phyloP scores from a whole-genome alignment of 2,329 filamentous ascomycete genomes.

The Ophiosphaerella korrae region DNA sequence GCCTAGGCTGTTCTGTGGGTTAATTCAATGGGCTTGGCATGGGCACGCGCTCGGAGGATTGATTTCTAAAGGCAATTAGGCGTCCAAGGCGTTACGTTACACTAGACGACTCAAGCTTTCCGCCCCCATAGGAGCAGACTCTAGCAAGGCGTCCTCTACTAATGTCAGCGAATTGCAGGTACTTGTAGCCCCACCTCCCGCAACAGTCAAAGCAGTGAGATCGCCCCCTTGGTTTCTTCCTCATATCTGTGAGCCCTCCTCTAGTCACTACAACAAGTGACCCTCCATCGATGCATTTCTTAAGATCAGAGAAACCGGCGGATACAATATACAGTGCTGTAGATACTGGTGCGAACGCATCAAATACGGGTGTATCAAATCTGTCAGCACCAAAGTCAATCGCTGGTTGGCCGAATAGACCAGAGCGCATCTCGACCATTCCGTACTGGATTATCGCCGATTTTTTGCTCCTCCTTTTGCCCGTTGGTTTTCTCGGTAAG shows the following conservation, averaged over 20 bases:
- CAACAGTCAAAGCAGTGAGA: background rate
- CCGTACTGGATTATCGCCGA: constrained; percentile 4
- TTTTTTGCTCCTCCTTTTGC: constrained; percentile 1
- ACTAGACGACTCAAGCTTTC: too few species aligned
- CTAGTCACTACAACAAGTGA: background rate
- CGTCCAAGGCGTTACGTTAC: too few species aligned
- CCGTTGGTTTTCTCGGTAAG: constrained; percentile 3
- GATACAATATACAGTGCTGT: background rate
- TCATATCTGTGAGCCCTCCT: too few species aligned
- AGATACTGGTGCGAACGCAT: background rate
- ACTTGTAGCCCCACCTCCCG: too few species aligned
- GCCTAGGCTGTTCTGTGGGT: too few species aligned
- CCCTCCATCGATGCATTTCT: background rate
- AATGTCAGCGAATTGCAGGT: too few species aligned
- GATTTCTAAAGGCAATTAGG: too few species aligned
- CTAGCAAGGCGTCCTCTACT: too few species aligned
- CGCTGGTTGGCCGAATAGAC: background rate
- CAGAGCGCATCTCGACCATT: background rate
- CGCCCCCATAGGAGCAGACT: too few species aligned
- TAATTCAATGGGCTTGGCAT: too few species aligned
- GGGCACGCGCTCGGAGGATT: too few species aligned
- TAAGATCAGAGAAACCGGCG: background rate
- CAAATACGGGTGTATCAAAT: background rate
- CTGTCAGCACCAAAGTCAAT: background rate
- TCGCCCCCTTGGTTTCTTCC: background rate